A percentile compares a stretch with the other conserved stretches of the same genome.
Evolutionary conservation across 805 yeast genomes (phyloP).

Genomic region (Ogataea nakhonphanomensis): DNA sequence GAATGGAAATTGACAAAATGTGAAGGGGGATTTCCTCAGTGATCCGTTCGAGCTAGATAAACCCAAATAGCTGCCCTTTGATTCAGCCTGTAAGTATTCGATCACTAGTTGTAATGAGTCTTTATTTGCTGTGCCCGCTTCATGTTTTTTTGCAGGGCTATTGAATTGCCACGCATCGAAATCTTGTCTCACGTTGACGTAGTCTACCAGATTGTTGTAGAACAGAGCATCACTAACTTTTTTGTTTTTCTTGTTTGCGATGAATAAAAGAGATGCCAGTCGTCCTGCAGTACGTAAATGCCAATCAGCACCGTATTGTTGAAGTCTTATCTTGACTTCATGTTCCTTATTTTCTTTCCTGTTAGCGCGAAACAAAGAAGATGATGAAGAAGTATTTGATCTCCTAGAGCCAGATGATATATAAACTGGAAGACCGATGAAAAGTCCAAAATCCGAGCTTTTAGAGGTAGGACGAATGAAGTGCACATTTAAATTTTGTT

Average conservation of each 20-base stretch:
- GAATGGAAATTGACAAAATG: slow-evolving; percentile 83
- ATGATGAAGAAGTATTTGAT: slow-evolving; percentile 3
- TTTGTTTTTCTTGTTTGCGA: slow-evolving; percentile 43
- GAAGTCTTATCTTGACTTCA: slow-evolving; percentile 41
- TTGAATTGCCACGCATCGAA: slow-evolving; percentile 78
- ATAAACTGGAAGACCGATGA: slow-evolving; percentile 26
- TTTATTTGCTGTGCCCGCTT: slow-evolving; percentile 10
- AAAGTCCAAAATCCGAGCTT: slow-evolving; percentile 25
- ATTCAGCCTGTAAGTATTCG: slow-evolving; percentile 41
- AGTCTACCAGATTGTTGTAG: slow-evolving; percentile 82
- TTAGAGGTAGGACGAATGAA: slow-evolving; percentile 26
- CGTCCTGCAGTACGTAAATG: slow-evolving; percentile 66
- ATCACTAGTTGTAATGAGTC: slow-evolving; percentile 38
- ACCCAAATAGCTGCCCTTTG: slow-evolving; percentile 34
- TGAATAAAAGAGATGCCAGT: slow-evolving; percentile 51
- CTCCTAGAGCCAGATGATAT: slow-evolving; percentile 21
- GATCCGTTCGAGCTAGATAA: slow-evolving; percentile 28
- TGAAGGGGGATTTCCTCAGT: slow-evolving; percentile 34
- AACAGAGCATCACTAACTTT: slow-evolving; percentile 44
- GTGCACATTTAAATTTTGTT: slow-evolving; percentile 23
- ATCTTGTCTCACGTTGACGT: slow-evolving; percentile 70
- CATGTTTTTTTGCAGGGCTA: slow-evolving; percentile 24
- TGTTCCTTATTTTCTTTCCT: slow-evolving; percentile 20
- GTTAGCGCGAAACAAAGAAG: slow-evolving; percentile 14
- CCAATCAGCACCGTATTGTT: slow-evolving; percentile 79